phyloP scores from a whole-genome alignment of 2,329 filamentous ascomycete genomes.

The Aspergillus sp. region DNA sequence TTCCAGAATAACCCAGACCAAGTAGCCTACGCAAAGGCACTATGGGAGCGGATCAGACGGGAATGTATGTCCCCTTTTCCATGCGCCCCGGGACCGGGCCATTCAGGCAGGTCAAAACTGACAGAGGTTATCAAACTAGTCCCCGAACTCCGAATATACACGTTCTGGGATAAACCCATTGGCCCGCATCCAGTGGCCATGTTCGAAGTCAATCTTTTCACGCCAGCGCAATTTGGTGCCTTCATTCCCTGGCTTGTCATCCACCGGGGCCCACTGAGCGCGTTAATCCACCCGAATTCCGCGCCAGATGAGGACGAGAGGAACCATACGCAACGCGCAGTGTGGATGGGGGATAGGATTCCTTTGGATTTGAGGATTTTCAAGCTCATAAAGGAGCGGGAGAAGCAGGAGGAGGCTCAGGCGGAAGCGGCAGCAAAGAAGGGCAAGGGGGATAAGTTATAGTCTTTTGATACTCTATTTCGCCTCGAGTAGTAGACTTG shows the following conservation, averaged over 20 bases:
- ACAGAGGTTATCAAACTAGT: conserved; percentile 44
- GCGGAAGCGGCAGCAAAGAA: not conserved
- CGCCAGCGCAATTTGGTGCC: conserved; percentile 82
- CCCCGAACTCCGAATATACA: conserved; percentile 80
- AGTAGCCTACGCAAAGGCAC: conserved; percentile 64
- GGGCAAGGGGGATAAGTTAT: not conserved
- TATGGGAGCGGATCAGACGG: conserved; percentile 75
- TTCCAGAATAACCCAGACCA: conserved; percentile 59
- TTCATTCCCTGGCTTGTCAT: conserved; percentile 84
- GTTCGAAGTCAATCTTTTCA: conserved; percentile 91
- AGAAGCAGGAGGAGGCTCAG: conserved; percentile 19
- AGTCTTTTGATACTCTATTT: not conserved
- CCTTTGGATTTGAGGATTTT: conserved; percentile 44
- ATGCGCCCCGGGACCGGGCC: not conserved
- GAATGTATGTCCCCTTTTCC: conserved; percentile 61
- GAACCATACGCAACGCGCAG: conserved; percentile 47
- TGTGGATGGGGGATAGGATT: conserved; percentile 48
- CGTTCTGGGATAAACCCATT: conserved; percentile 71
- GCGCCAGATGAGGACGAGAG: conserved; percentile 50
- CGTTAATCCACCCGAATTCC: conserved; percentile 80
- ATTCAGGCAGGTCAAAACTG: not conserved
- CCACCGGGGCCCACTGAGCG: conserved; percentile 76
- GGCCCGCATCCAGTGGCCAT: conserved; percentile 82
- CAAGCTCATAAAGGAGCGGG: conserved; percentile 28
- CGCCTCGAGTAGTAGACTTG: too few relatives aligned